Evolutionary conservation across 225 moss, liverwort and hornwort genomes (phyloP).

Genomic region (Ulota crispa): DNA sequence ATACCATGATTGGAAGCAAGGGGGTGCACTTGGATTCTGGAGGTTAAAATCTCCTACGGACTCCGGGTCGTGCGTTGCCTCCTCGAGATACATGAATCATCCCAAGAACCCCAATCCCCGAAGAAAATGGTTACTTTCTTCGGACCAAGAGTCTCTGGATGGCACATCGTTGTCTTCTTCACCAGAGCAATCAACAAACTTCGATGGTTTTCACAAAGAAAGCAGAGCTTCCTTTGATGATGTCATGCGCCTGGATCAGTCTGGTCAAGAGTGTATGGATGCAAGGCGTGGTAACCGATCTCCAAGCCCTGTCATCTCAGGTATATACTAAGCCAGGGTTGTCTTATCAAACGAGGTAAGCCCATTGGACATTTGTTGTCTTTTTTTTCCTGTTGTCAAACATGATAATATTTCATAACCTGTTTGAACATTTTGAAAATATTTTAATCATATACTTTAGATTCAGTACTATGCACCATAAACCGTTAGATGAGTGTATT

Average conservation of each 20-base stretch:
- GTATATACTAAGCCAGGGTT: neutral
- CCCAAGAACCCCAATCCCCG: conserved; percentile 43
- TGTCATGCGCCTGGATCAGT: conserved; percentile 28
- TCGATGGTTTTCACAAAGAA: conserved; percentile 38
- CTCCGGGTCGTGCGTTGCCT: conserved; percentile 30
- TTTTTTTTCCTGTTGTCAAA: too few species aligned
- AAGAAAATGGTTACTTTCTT: conserved; percentile 53
- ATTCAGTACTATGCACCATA: neutral
- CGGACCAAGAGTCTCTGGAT: conserved; percentile 45
- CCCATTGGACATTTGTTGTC: neutral
- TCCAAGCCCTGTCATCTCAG: conserved; percentile 37
- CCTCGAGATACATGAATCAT: conserved; percentile 36
- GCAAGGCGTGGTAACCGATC: conserved; percentile 27
- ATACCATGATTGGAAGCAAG: conserved; percentile 67
- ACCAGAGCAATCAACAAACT: conserved; percentile 33
- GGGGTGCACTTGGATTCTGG: conserved; percentile 66
- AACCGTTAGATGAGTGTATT: neutral
- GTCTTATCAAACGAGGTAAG: neutral
- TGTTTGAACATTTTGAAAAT: too few species aligned
- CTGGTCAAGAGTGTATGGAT: conserved; percentile 31
- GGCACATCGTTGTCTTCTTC: conserved; percentile 45
- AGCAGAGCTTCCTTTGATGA: conserved; percentile 36
- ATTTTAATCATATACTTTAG: neutral
- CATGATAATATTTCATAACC: neutral
- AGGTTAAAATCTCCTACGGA: conserved; percentile 55